phyloP scores from a whole-genome alignment of 2,329 filamentous ascomycete genomes.

The Ophiognomonia clavigignenti-juglandacearum region DNA sequence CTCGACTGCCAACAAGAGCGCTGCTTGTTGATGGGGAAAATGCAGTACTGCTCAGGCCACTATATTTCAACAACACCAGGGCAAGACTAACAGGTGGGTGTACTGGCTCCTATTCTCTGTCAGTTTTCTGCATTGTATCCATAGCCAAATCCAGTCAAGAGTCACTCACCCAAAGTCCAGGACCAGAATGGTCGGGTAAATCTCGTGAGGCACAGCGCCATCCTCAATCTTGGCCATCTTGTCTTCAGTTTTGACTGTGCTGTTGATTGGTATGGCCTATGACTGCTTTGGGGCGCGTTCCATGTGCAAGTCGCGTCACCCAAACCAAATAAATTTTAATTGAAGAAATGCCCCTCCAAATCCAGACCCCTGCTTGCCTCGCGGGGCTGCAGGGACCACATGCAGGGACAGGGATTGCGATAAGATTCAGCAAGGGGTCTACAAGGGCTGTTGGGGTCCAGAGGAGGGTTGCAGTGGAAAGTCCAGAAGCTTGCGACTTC shows the following conservation, averaged over 20 bases:
- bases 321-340: slow-evolving; percentile 12
- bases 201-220: slow-evolving; percentile 22
- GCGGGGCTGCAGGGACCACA: too few species aligned
- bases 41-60: background rate
- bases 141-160: slow-evolving; percentile 72
- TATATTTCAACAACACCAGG: background rate
- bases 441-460: slow-evolving; percentile 17
- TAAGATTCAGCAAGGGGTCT: too few species aligned
- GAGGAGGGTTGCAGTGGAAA: background rate
- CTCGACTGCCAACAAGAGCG: background rate
- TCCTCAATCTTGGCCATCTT: slow-evolving; percentile 14
- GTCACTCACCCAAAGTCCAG: slow-evolving; percentile 65
- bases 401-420: too few species aligned
- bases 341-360: too few species aligned
- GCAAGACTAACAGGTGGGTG: slow-evolving; percentile 15
- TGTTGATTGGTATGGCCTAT: background rate
- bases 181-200: slow-evolving; percentile 59
- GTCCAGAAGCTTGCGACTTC: background rate
- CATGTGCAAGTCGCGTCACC: slow-evolving; percentile 5
- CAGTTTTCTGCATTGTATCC: slow-evolving; percentile 1
- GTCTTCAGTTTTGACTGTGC: background rate
- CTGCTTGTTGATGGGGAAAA: background rate
- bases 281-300: background rate
- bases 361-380: too few species aligned
- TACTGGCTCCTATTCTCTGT: slow-evolving; percentile 12